Base-by-base conservation (phyloP, 2,329 filamentous ascomycete species). In the Aspergillus fijiensis region DNA sequence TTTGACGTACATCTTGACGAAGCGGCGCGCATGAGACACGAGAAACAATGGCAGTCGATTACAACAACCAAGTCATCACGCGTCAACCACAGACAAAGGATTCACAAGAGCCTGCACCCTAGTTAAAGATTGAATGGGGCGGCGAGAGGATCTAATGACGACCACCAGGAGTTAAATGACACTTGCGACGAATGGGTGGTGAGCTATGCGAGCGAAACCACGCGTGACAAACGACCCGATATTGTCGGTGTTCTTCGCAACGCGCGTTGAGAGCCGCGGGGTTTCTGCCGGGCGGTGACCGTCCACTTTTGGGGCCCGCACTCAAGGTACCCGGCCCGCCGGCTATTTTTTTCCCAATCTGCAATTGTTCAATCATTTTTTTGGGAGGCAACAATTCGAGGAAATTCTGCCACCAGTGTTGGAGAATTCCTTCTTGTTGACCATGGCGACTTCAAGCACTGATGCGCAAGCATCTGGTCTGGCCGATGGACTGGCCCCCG, bases 1-100 rank as follows among this genome's bases (percentile, higher is more conserved):
- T 79, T 99, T 99, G 85, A 99, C 97, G 82, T 96, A 95, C 93
- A 97, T 96, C 69, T 75, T 83, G 76, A 65, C 63, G 61, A 66
- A 50, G 61, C n/a, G 39, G 39, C 39, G 39, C 51, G 67, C 64
- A 70, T 67, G 68, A 63, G 69, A 71, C 67, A 67, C 68, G 69
- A 68, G 57, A 59, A 57, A 57, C 49, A 57, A 66, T 67, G 58
- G 35, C 60, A 69, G 56, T 63, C 62, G 5, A 62, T 39, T 67
- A 64, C 60, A 63, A 63, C 67, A 63, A 62, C 67, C 62, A 57
- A 58, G 67, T 65, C 72, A 73, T 73, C 70, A 69, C 72, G 71
- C 66, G 64, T 60, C 56, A 45, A 45, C 39, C 39, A 60, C 57
- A 59, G 58, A 58, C 53, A 58, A 39, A n/a, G n/a, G 51, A 55